A percentile compares a stretch with the other conserved stretches of the same genome.
Evolutionary conservation across 1,284 basidiomycete genomes (phyloP).

Genomic region (Trichosporon ovoides): DNA sequence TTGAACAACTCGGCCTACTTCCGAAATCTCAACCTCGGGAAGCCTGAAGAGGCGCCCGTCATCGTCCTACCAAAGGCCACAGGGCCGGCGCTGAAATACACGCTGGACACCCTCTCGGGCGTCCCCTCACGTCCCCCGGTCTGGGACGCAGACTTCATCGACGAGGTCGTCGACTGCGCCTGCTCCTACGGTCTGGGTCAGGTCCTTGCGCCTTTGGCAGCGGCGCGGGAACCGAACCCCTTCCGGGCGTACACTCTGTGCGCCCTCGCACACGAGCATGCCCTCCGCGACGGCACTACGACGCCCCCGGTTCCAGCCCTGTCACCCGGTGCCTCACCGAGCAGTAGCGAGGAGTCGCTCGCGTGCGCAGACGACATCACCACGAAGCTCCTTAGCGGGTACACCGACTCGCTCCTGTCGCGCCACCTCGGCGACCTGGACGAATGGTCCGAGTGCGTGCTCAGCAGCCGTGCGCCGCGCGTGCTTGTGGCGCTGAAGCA

Average conservation of each 20-base stretch:
- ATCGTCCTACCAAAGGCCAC: background rate
- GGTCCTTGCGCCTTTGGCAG: background rate
- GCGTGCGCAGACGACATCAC: background rate
- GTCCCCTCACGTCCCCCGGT: background rate
- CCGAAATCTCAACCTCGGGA: background rate
- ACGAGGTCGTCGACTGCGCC: background rate
- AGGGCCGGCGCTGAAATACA: background rate
- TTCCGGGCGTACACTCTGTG: conserved; percentile 1
- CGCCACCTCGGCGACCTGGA: conserved; percentile 2
- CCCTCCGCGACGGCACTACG: background rate
- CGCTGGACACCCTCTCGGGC: background rate
- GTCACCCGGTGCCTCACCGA: background rate
- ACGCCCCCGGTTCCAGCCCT: background rate
- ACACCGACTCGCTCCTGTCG: background rate
- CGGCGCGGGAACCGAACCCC: background rate
- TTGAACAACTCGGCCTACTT: background rate
- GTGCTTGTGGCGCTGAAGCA: conserved; percentile 1
- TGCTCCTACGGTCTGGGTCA: conserved; percentile 1
- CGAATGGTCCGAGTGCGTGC: conserved; percentile 1
- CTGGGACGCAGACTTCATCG: background rate
- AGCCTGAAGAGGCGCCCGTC: background rate
- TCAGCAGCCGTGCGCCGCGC: background rate
- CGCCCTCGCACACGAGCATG: background rate
- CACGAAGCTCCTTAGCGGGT: background rate
- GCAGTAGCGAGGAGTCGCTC: background rate